Evolutionary conservation across 805 yeast genomes (phyloP).

Genomic region (Candida insectalens): DNA sequence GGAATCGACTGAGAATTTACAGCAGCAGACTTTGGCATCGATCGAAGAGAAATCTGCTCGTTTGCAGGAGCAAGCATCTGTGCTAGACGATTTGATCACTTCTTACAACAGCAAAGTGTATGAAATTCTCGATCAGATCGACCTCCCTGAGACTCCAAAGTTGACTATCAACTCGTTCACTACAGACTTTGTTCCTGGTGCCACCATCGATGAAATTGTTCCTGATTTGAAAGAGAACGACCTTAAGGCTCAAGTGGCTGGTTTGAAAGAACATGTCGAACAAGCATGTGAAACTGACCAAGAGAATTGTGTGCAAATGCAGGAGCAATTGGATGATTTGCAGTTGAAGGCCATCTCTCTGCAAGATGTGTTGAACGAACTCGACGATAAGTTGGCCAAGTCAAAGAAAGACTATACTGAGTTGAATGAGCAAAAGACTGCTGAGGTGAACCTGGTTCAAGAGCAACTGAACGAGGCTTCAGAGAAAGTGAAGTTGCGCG

Average conservation of each 20-base stretch:
- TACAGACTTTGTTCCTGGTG: conserved; percentile 18
- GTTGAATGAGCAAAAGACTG: conserved; percentile 8
- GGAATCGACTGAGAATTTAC: conserved; percentile 32
- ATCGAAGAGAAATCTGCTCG: conserved; percentile 41
- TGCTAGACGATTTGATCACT: conserved; percentile 40
- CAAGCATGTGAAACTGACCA: conserved; percentile 38
- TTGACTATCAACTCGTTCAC: conserved; percentile 16
- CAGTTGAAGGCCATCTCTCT: conserved; percentile 48
- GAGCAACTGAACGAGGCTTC: conserved; percentile 10
- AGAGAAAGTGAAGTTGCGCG: conserved; percentile 10
- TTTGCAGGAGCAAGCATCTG: conserved; percentile 38
- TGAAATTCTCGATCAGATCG: conserved; percentile 30
- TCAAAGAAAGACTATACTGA: conserved; percentile 10
- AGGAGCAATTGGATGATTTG: conserved; percentile 48
- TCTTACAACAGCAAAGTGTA: conserved; percentile 48
- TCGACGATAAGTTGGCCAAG: conserved; percentile 40
- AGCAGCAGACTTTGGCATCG: conserved; percentile 34
- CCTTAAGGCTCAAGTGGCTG: conserved; percentile 26
- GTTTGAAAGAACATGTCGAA: conserved; percentile 37
- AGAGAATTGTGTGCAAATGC: conserved; percentile 47
- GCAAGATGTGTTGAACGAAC: conserved; percentile 43
- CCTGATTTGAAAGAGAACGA: conserved; percentile 25
- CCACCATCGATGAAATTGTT: conserved; percentile 30
- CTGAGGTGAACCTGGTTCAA: conserved; percentile 12
- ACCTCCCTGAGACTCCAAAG: conserved; percentile 11